A percentile compares a stretch with the other conserved stretches of the same genome.
Conservation (phyloP, 768 basidiomycete species). For the Boletus pseudopeckii region DNA sequence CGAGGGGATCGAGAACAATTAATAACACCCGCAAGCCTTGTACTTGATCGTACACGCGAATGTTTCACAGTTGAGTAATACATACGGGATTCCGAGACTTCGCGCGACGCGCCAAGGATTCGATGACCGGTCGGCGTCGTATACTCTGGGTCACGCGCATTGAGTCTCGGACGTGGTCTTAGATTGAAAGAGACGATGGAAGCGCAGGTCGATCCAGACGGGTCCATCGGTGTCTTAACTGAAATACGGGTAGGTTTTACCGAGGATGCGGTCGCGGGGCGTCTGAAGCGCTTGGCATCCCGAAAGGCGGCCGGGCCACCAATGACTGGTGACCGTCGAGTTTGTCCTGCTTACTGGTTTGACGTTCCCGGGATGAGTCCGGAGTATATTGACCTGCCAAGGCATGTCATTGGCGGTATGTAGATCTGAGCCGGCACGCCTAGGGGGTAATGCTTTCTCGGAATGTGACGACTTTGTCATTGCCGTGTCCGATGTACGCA, state of each 20-base stretch:
- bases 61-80: neutral
- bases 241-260: too few relatives aligned
- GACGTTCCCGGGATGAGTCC: neutral
- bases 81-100: neutral
- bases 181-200: neutral
- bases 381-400: neutral
- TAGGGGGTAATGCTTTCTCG: neutral
- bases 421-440: neutral
- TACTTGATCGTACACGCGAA: too few relatives aligned
- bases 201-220: neutral
- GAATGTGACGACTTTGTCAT: neutral
- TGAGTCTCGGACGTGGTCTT: neutral
- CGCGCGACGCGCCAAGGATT: neutral
- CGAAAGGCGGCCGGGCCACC: neutral
- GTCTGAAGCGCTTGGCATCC: neutral
- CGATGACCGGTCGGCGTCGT: neutral
- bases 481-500: neutral
- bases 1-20: neutral
- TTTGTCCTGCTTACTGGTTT: neutral
- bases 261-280: too few relatives aligned
- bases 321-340: too few relatives aligned
- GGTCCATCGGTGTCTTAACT: neutral
- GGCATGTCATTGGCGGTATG: neutral
- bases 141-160: neutral
- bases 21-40: too few relatives aligned